phyloP scores from a whole-genome alignment of 768 basidiomycete genomes.

The Suillus tomentosus region DNA sequence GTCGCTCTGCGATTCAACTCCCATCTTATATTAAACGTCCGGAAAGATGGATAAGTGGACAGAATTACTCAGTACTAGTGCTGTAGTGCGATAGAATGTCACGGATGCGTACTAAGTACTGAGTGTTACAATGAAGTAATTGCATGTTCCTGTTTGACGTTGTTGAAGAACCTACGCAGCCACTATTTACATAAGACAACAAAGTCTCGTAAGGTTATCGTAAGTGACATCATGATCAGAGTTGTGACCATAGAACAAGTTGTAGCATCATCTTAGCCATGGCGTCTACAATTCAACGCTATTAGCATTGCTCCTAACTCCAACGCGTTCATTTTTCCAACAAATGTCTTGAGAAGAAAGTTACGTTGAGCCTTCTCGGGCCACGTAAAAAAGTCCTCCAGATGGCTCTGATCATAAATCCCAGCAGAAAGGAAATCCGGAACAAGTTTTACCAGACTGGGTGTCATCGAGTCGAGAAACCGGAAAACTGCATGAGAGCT shows the following conservation, averaged over 20 bases:
- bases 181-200: neutral
- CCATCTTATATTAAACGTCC: slow-evolving; percentile 17
- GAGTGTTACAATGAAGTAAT: neutral
- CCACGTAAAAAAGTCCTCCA: neutral
- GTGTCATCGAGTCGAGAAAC: slow-evolving; percentile 1
- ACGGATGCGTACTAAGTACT: neutral
- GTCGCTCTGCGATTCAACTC: slow-evolving; percentile 5
- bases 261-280: neutral
- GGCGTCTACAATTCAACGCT: neutral
- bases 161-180: slow-evolving; percentile 4
- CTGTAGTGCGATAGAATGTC: neutral
- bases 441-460: slow-evolving; percentile 1
- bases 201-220: neutral
- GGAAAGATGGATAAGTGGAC: neutral
- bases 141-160: neutral
- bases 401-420: slow-evolving; percentile 1
- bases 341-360: slow-evolving; percentile 3
- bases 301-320: neutral
- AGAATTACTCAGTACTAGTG: neutral
- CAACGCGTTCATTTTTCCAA: neutral
- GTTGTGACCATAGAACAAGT: neutral
- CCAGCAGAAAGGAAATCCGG: slow-evolving; percentile 1
- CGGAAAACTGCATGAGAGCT: neutral
- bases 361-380: neutral
- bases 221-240: neutral